phyloP scores from a whole-genome alignment of 148 eudicot genomes.

The Fagopyrum tataricum region DNA sequence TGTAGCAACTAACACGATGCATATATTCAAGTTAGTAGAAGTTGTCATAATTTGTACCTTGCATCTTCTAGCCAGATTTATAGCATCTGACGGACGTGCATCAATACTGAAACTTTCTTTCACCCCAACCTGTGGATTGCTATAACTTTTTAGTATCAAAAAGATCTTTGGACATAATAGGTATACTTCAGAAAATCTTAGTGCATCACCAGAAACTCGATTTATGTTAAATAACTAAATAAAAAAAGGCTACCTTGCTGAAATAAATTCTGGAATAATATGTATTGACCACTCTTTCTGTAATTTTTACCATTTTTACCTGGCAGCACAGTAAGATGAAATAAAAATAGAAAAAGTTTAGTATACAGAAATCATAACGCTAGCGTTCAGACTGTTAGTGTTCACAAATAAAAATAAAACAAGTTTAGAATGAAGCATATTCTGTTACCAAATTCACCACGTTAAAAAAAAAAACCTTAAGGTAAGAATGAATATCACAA shows the following conservation, averaged over 20 bases:
- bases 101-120: slow-evolving; percentile 48
- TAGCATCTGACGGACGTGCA: slow-evolving; percentile 84
- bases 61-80: slow-evolving; percentile 62
- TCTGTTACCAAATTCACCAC: neutral
- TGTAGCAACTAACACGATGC: neutral
- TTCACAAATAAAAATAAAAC: neutral
- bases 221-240: neutral
- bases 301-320: slow-evolving; percentile 72
- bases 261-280: slow-evolving; percentile 55
- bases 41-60: slow-evolving; percentile 31
- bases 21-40: neutral
- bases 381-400: neutral
- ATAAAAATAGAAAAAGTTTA: slow-evolving; percentile 4
- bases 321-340: slow-evolving; percentile 22
- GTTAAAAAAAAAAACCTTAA: neutral
- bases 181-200: neutral
- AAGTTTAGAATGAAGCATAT: neutral
- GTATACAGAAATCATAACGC: neutral
- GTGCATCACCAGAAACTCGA: neutral
- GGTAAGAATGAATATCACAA: neutral
- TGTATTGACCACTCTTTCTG: slow-evolving; percentile 51
- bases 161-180: neutral
- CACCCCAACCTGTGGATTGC: slow-evolving; percentile 41
- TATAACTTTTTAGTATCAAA: neutral
- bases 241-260: slow-evolving; percentile 37